Conservation (phyloP, 2,329 filamentous ascomycete genomes). For the Diaporthe sp. region DNA sequence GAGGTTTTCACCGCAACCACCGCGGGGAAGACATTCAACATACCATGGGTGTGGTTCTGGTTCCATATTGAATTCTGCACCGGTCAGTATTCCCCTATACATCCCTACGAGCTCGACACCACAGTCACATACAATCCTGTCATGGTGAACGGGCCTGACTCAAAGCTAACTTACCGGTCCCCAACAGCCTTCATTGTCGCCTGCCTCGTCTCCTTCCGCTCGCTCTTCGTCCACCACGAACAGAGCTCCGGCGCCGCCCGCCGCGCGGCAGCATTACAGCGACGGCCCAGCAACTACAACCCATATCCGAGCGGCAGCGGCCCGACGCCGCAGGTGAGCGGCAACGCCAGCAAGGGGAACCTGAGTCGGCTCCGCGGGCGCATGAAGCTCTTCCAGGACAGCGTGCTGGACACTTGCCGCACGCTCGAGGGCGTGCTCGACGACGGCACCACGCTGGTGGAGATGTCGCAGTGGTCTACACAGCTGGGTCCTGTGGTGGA, state of each 20-base stretch:
- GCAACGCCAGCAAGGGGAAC: slow-evolving; percentile 17
- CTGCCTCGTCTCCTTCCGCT: slow-evolving; percentile 35
- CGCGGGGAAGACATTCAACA: slow-evolving; percentile 31
- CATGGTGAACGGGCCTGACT: background rate
- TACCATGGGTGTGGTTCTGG: slow-evolving; percentile 36
- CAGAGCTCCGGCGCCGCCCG: slow-evolving; percentile 16
- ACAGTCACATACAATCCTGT: background rate
- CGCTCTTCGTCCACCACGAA: slow-evolving; percentile 33
- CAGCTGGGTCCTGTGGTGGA: background rate
- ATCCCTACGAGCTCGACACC: background rate
- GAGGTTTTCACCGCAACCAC: slow-evolving; percentile 30
- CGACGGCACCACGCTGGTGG: slow-evolving; percentile 30
- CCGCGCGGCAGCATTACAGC: slow-evolving; percentile 13
- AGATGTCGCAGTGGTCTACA: slow-evolving; percentile 3
- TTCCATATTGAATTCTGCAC: slow-evolving; percentile 34
- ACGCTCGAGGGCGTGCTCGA: slow-evolving; percentile 33
- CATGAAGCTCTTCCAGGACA: slow-evolving; percentile 30
- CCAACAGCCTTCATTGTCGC: slow-evolving; percentile 31
- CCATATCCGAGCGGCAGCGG: slow-evolving; percentile 3
- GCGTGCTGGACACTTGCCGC: slow-evolving; percentile 32
- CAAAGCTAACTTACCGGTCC: background rate
- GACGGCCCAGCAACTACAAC: slow-evolving; percentile 27
- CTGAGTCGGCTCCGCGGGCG: slow-evolving; percentile 20
- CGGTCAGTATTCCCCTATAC: background rate
- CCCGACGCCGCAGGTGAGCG: slow-evolving; percentile 19